Conservation (phyloP, 2,329 filamentous ascomycete genomes). For the Ophiostoma pallidulum region DNA sequence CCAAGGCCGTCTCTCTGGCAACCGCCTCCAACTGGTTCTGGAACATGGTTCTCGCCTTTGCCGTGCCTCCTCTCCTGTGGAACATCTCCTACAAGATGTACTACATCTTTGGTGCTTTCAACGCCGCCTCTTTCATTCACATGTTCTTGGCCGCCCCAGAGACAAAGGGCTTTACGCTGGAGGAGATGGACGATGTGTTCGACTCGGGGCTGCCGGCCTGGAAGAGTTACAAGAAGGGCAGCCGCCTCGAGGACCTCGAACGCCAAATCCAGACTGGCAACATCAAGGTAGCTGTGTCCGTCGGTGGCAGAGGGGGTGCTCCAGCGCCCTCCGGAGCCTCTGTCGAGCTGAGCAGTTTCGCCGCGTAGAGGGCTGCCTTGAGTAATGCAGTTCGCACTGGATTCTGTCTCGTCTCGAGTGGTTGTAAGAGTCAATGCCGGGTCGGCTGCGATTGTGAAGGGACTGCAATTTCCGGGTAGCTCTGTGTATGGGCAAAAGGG, state of each 20-base stretch:
- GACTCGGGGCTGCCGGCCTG: constrained; percentile 49
- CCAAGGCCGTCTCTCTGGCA: constrained; percentile 35
- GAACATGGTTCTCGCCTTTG: constrained; percentile 47
- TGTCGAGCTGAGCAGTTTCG: too few species aligned
- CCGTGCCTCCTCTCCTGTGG: constrained; percentile 39
- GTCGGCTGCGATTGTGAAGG: too few species aligned
- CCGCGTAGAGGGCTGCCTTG: too few species aligned
- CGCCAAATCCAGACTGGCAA: constrained; percentile 39
- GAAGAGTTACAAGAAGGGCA: constrained; percentile 36
- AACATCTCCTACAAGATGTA: constrained; percentile 45
- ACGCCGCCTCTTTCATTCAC: constrained; percentile 57
- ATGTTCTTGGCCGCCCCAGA: constrained; percentile 55
- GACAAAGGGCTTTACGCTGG: constrained; percentile 63
- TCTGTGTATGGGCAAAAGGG: too few species aligned
- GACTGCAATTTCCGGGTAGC: too few species aligned
- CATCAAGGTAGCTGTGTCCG: constrained; percentile 26
- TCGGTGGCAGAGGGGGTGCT: neutral
- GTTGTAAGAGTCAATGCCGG: too few species aligned
- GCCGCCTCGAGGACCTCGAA: constrained; percentile 37
- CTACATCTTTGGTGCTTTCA: constrained; percentile 67
- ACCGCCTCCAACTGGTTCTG: constrained; percentile 34
- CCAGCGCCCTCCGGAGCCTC: too few species aligned
- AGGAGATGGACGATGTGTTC: constrained; percentile 70
- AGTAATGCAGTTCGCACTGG: too few species aligned
- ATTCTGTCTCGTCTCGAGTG: too few species aligned